Base-by-base conservation (phyloP, 1,284 basidiomycete genomes). In the Pascua guehoae region DNA sequence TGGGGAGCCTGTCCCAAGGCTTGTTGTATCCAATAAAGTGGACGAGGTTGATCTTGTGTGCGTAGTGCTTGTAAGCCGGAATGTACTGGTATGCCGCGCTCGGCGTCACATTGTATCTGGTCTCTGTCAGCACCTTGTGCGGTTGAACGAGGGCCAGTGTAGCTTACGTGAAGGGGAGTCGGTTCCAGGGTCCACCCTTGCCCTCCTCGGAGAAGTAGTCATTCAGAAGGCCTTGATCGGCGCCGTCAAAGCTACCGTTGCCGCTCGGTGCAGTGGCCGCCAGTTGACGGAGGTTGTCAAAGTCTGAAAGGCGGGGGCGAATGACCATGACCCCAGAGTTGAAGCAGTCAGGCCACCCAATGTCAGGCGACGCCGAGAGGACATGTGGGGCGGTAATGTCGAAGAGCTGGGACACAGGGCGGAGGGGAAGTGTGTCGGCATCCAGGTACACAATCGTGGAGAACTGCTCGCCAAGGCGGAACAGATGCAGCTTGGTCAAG, bases 321-420 rank as follows among this genome's bases (percentile, higher is more conserved):
- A 94, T 78, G 54, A 97, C 90, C 79, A 98, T 84, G 47, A 98
- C 86, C 43, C 95, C 95, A 24, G 93, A 95, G 75, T 98, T 98
- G 81, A 98, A 98, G 59, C 95, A 93, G 76, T 98, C 95, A 42
- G 95, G 95, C 95, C 95, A 98, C 64, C 95, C 95, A 37, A 91
- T 89, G 75, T 98, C 95, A 7, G 95, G 91, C 15, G 86, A 88
- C 11, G 95, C 95, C 44, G 93, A 88, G 64, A 82, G 77, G 24
- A 61, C 61, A 58, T 75, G 72, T n/a, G 66, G 67, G 12, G 49
- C 45, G 16, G 70, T 71, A 0, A 86, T 82, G 32, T 81, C 80
- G 74, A 97, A 94, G n/a, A 97, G 84, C 73, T 93, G 91, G 18
- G 89, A 88, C 50, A 97, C 79, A 17, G 91, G 88, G 15, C 86